Evolutionary conservation across 2,329 filamentous ascomycete species (phyloP).

Genomic region (Chaetothyriales sp.): DNA sequence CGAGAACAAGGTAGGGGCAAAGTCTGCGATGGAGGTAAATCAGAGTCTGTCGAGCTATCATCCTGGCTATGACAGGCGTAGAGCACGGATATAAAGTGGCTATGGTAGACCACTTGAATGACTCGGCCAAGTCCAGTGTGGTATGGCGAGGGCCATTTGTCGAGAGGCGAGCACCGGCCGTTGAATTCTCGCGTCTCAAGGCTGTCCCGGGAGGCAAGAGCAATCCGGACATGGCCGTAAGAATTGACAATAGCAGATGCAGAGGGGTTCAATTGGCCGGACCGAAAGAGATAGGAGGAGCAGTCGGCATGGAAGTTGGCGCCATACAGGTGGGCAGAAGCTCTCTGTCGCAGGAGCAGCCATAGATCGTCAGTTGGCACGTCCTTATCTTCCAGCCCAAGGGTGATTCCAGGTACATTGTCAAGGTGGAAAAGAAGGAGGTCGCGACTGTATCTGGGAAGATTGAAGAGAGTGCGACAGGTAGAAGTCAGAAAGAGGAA

Average conservation of each 20-base stretch:
- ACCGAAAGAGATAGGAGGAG: slow-evolving; percentile 19
- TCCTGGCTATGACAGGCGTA: slow-evolving; percentile 5
- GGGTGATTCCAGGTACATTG: slow-evolving; percentile 21
- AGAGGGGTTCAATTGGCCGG: slow-evolving; percentile 19
- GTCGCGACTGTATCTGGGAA: slow-evolving; percentile 23
- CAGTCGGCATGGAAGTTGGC: slow-evolving; percentile 22
- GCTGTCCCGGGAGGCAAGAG: slow-evolving; percentile 21
- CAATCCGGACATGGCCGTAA: slow-evolving; percentile 12
- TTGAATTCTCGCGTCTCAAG: slow-evolving; percentile 19
- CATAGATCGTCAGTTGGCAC: slow-evolving; percentile 19
- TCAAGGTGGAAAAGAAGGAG: slow-evolving; percentile 24
- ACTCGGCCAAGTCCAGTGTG: slow-evolving; percentile 7
- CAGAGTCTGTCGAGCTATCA: neutral
- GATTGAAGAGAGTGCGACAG: slow-evolving; percentile 23
- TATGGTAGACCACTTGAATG: slow-evolving; percentile 8
- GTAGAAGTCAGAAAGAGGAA: slow-evolving; percentile 26
- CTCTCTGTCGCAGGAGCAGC: slow-evolving; percentile 19
- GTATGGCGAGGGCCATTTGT: slow-evolving; percentile 6
- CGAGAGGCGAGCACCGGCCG: slow-evolving; percentile 1
- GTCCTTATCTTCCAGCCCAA: slow-evolving; percentile 10
- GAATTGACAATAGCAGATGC: slow-evolving; percentile 21
- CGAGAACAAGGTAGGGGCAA: neutral
- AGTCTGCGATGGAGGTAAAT: neutral
- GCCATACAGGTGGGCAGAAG: slow-evolving; percentile 23
- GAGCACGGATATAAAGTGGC: slow-evolving; percentile 3